Base-by-base conservation (phyloP, 2,329 filamentous ascomycete species). In the Trichoderma koningii region DNA sequence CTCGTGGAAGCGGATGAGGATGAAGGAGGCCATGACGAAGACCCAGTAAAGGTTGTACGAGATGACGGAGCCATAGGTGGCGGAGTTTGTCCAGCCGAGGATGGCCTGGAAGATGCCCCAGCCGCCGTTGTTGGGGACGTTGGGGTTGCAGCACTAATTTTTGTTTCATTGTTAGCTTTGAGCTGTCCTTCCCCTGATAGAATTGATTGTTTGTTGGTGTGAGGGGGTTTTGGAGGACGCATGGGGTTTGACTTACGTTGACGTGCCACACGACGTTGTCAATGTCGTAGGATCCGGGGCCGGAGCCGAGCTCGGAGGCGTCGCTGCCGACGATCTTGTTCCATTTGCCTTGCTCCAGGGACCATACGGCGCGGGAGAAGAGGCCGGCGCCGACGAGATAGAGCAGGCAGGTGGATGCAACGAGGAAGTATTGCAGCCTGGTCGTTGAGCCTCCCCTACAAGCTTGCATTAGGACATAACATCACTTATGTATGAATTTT, bases 11-110 rank as follows among this genome's bases (percentile, higher is more conserved):
- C 88, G 82, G 81, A 94, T 83, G 41, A 79, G 69, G 15, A 86
- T 67, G 73, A 94, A 91, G 5, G 82, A 83, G 17, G 92, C 82
- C 64, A 93, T 92, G 69, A 95, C 85, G 9, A 80, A 81, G 57
- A 95, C 77, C 93, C 92, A 97, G 80, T 96, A 96, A 17, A 94
- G 66, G 74, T 95, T 96, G 79, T 96, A 96, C 1, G 90, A 88
- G 68, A 96, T 87, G 68, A 96, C 89, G 1, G 91, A 93, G 59
- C 92, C 92, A 71, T 94, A 93, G 1, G 92, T 96, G 5, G 91
- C 93, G 14, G 90, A 92, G 79, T 96, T 96, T 67, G 87, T 85
- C 93, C 93, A 97, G 66, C 93, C 92, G 12, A 96, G 82, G 61
- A 96, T 82, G 66, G 91, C 87, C 71, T 96, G 94, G 82, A 96